Percentiles rank a stretch among this genome's conserved stretches.
These are phyloP conservation scores for Coriolopsis trogii DNA, from an alignment of 1,284 basidiomycete species.

Conservation along the genomic window DNA sequence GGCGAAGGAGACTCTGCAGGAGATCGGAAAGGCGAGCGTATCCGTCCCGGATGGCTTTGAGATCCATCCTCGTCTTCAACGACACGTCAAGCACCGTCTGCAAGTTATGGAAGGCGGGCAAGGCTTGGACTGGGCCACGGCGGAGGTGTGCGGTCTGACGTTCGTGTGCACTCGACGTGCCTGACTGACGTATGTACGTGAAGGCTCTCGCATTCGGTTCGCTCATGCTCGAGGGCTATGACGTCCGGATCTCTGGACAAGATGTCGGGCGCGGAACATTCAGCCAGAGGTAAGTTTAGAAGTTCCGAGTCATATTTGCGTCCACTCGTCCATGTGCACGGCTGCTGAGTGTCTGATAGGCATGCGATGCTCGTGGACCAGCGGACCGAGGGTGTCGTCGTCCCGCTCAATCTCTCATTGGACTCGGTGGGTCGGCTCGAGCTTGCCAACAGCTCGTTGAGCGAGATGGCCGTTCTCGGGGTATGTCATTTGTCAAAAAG, in stretches of 20 bases:
- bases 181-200: constrained; percentile 1
- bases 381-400: constrained; percentile 72
- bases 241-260: constrained; percentile 87
- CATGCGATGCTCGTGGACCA: constrained; percentile 93
- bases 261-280: constrained; percentile 91
- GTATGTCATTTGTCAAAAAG: constrained; percentile 50
- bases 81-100: constrained; percentile 81
- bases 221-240: constrained; percentile 76
- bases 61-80: constrained; percentile 76
- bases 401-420: constrained; percentile 75
- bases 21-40: constrained; percentile 73
- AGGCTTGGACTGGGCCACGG: constrained; percentile 86
- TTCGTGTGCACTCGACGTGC: background rate
- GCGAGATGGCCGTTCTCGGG: constrained; percentile 85
- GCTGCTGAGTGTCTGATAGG: constrained; percentile 35
- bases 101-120: constrained; percentile 69
- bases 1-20: constrained; percentile 47
- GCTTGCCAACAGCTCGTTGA: constrained; percentile 85
- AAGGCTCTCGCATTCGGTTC: constrained; percentile 86
- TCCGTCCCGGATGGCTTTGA: constrained; percentile 75
- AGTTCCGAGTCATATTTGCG: background rate
- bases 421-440: constrained; percentile 74
- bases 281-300: constrained; percentile 62
- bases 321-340: background rate
- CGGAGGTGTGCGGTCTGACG: constrained; percentile 58